phyloP scores from a whole-genome alignment of 495 filamentous ascomycete species.

The Usnea hakonensis region DNA sequence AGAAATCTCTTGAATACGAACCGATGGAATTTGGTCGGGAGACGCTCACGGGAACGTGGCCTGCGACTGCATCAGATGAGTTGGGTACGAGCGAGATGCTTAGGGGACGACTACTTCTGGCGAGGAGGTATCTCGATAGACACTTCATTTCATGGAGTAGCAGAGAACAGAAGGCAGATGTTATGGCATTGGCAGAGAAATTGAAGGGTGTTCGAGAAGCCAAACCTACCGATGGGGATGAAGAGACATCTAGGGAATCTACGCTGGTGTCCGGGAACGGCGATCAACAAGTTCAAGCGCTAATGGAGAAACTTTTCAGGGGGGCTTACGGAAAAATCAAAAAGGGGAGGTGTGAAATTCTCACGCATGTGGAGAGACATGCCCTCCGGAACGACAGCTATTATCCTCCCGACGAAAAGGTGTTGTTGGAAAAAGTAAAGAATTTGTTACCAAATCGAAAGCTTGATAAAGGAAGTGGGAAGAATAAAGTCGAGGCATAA shows the following conservation, averaged over 20 bases:
- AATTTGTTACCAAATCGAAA: constrained; percentile 16
- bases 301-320: constrained; percentile 68
- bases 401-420: constrained; percentile 34
- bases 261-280: constrained; percentile 46
- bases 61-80: constrained; percentile 11
- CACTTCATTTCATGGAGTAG: constrained; percentile 37
- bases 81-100: constrained; percentile 11
- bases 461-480: not conserved
- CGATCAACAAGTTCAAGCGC: constrained; percentile 40
- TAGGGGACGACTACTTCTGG: constrained; percentile 9
- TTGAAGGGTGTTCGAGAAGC: constrained; percentile 28
- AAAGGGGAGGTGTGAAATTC: constrained; percentile 21
- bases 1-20: not conserved
- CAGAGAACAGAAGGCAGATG: constrained; percentile 35
- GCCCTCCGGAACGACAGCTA: constrained; percentile 42
- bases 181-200: constrained; percentile 34
- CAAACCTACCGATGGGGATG: constrained; percentile 34
- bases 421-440: constrained; percentile 39
- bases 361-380: constrained; percentile 34
- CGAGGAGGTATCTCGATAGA: constrained; percentile 26
- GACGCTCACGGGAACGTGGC: not conserved
- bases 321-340: constrained; percentile 31
- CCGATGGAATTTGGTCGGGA: not conserved
- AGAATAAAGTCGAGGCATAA: not conserved
- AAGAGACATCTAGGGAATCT: constrained; percentile 28